These are phyloP conservation scores for Plasmodium vivax DNA, from an alignment of 169 alveolate genomes.

Conservation along the genomic window DNA sequence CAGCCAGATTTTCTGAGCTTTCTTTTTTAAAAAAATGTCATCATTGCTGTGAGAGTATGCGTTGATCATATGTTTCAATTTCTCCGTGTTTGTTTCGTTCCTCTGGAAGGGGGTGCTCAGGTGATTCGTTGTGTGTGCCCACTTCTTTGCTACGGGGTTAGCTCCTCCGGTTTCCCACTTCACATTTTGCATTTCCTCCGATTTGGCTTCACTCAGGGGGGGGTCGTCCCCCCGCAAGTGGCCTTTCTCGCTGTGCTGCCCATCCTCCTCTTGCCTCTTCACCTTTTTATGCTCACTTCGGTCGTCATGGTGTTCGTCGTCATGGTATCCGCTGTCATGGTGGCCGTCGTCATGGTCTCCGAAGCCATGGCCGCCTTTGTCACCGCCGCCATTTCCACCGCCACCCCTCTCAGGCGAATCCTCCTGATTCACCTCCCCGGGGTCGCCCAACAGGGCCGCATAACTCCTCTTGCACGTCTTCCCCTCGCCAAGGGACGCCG, in stretches of 20 bases:
- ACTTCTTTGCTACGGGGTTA: not conserved
- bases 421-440: not conserved
- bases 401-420: not conserved
- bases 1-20: not conserved
- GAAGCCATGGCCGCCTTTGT: not conserved
- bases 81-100: slow-evolving; percentile 10
- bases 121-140: not conserved
- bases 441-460: not conserved
- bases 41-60: slow-evolving; percentile 19
- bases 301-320: not conserved
- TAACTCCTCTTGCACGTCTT: slow-evolving; percentile 16
- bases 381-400: not conserved
- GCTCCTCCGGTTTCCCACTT: not conserved
- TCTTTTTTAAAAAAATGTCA: slow-evolving; percentile 23
- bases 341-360: not conserved
- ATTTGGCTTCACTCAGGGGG: not conserved
- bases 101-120: not conserved
- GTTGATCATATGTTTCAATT: slow-evolving; percentile 18
- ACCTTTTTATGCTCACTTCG: not conserved
- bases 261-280: slow-evolving; percentile 7
- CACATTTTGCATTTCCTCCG: not conserved
- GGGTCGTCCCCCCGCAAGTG: not conserved
- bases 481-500: not conserved
- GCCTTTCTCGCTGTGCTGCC: not conserved
- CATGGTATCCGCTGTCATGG: not conserved